Conservation (phyloP, 1,284 basidiomycete species). For the Ceratobasidium sp. region DNA sequence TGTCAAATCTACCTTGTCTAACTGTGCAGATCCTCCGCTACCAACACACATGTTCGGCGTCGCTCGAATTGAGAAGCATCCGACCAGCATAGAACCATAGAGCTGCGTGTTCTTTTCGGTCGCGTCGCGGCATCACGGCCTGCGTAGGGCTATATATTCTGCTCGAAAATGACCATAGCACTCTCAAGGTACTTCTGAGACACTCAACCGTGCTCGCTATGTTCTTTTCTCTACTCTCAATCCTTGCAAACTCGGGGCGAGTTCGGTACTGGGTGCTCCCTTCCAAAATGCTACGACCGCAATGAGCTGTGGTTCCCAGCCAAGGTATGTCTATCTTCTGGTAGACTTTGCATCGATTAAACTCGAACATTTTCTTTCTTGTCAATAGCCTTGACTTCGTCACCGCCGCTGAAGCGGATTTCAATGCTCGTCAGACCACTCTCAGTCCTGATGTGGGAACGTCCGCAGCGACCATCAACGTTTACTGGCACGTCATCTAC, state of each 20-base stretch:
- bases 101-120: too few relatives aligned
- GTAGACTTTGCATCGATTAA: too few relatives aligned
- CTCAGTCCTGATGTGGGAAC: neutral
- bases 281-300: constrained; percentile 13
- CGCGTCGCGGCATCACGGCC: too few relatives aligned
- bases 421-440: constrained; percentile 3
- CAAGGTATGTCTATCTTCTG: neutral
- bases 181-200: neutral
- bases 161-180: neutral
- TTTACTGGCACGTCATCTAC: constrained; percentile 48
- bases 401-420: constrained; percentile 25
- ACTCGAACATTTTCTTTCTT: too few relatives aligned
- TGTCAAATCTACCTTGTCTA: too few relatives aligned
- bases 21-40: neutral
- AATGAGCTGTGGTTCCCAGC: constrained; percentile 2
- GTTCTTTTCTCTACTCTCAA: constrained; percentile 15
- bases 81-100: neutral
- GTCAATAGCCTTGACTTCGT: constrained; percentile 8
- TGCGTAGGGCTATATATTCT: constrained; percentile 10
- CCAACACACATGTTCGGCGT: constrained; percentile 6
- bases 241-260: constrained; percentile 6
- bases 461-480: constrained; percentile 15
- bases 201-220: neutral
- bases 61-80: neutral
- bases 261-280: constrained; percentile 9